phyloP scores from a whole-genome alignment of 352 stramenopile species.

The Globisporangium polare region DNA sequence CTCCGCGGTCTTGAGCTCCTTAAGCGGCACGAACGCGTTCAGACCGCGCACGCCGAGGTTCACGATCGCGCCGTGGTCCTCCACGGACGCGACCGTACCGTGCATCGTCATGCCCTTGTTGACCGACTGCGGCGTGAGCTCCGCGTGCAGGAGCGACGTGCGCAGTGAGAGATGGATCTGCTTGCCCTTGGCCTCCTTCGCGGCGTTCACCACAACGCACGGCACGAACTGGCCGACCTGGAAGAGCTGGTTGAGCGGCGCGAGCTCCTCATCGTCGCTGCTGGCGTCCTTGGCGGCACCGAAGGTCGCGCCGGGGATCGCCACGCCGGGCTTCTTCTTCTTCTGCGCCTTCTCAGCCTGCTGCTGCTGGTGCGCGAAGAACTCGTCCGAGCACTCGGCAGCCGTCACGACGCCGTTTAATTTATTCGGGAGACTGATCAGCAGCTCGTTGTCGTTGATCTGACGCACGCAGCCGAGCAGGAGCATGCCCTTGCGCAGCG shows the following conservation, averaged over 20 bases:
- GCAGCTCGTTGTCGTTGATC: conserved; percentile 75
- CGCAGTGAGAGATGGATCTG: conserved; percentile 90
- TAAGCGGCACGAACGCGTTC: conserved; percentile 72
- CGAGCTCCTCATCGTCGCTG: conserved; percentile 30
- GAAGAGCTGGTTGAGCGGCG: conserved; percentile 59
- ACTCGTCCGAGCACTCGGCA: conserved; percentile 79
- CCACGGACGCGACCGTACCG: conserved; percentile 85
- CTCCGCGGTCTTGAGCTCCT: conserved; percentile 45
- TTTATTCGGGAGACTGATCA: conserved; percentile 92
- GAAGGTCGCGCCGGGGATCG: conserved; percentile 4
- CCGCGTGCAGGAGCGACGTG: conserved; percentile 82
- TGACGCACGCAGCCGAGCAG: conserved; percentile 90
- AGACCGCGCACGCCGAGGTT: conserved; percentile 85
- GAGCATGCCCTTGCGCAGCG: conserved; percentile 56
- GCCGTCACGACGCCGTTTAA: conserved; percentile 89
- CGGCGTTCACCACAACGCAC: conserved; percentile 68
- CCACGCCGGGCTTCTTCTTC: conserved; percentile 18
- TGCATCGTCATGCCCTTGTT: conserved; percentile 74
- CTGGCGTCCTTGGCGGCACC: neutral
- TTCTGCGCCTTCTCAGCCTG: conserved; percentile 18
- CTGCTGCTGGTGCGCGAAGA: conserved; percentile 32
- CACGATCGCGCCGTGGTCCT: conserved; percentile 94
- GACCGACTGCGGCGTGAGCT: conserved; percentile 54
- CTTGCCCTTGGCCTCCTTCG: conserved; percentile 74
- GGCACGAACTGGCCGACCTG: conserved; percentile 80